Evolutionary conservation across 371 early-diverging fungal species (phyloP), one percentile per base, ranked within the genome.

Genomic region (Mucor sp.): DNA sequence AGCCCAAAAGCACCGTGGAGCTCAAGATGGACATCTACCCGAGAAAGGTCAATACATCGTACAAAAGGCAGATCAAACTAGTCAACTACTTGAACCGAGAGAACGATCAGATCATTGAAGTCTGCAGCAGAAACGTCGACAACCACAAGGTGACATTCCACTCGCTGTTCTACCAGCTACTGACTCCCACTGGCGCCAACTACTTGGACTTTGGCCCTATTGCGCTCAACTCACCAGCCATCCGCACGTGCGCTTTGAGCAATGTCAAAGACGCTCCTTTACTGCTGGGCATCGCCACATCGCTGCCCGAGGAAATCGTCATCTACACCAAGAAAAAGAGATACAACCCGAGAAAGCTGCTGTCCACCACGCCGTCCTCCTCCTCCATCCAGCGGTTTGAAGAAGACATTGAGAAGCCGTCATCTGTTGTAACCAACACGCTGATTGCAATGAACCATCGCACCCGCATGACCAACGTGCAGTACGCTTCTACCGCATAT

Each of bases 11-110:
- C 43, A 82, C 90, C 12, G 81, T 90, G n/a, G 90, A 92, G 50
- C 86, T 96, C 44, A 95, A 94, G 65, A 79, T 98, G 25, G 96
- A 97, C 72, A 91, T 98, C 39, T 97, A 94, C 72, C 99, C 99
- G 0, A 91, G 98, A 23, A 96, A 97, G 75, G 91, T 96, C 43
- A 98, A 98, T 69, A 92, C 95, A 0, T 94, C 95, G 37, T 98
- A 98, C 74, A 89, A 95, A 64, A 96, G 97, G 72, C 95, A 98
- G 74, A 89, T 98, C 21, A 95, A 94, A 0, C 87, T 98, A 17
- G 91, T 92, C 63, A 98, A 98, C 71, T 78, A 91, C 50, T 82
- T 91, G 56, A 97, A 97, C 72, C 85, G 90, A 4, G 89, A 91
- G 58, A 94, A 97, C 72, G 94, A 95, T 76, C 92, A 92, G 72